A percentile compares a stretch with the other conserved stretches of the same genome.
Evolutionary conservation across 208 protist species (phyloP).

Genomic region (Acanthamoeba castellanii): DNA sequence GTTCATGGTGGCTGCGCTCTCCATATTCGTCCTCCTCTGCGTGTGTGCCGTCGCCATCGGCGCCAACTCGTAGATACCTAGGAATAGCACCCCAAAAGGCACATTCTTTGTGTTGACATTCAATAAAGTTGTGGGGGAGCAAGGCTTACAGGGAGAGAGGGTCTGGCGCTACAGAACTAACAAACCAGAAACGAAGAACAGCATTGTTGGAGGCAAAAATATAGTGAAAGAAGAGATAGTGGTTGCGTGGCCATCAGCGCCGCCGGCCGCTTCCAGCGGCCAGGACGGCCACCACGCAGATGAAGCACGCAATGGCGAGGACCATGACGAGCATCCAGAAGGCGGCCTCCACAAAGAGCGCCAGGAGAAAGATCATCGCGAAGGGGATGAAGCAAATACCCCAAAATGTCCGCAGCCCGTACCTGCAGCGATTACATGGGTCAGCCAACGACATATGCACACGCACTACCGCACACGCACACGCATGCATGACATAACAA

Average conservation of each 20-base stretch:
- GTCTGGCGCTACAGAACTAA: no score
- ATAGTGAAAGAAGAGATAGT: no score
- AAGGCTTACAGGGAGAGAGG: no score
- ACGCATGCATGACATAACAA: no score
- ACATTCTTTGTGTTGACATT: no score
- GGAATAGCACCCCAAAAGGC: no score
- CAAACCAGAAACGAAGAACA: no score
- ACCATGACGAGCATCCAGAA: constrained; percentile 18
- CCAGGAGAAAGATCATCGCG: neutral
- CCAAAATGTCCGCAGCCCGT: constrained; percentile 8
- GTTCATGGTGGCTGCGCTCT: neutral
- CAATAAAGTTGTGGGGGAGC: no score
- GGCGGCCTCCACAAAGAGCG: constrained; percentile 51
- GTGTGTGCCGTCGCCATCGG: neutral
- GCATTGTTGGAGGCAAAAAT: no score
- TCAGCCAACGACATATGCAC: neutral
- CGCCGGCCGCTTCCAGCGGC: no score
- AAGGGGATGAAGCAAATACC: constrained; percentile 66
- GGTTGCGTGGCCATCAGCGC: no score
- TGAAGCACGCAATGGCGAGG: neutral
- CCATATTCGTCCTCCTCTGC: neutral
- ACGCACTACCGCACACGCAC: neutral
- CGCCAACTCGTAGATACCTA: no score
- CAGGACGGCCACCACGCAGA: neutral
- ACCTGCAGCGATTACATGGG: neutral